phyloP scores from a whole-genome alignment of 2,329 filamentous ascomycete genomes.

The Xylariomycetidae sp. region DNA sequence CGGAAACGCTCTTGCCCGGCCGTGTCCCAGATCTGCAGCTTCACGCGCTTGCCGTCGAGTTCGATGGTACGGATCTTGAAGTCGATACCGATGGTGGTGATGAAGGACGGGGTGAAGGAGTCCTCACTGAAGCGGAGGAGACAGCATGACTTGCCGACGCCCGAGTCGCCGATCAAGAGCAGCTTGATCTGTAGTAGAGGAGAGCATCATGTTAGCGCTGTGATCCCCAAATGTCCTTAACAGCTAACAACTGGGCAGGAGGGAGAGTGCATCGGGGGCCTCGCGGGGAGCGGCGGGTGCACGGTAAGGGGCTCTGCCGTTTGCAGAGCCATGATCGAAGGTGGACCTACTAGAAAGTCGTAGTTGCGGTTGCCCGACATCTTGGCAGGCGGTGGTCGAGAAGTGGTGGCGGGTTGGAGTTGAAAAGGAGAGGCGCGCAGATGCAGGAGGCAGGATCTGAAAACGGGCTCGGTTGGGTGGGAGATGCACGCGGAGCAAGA shows the following conservation, averaged over 20 bases:
- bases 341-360: slow-evolving; percentile 80
- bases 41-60: slow-evolving; percentile 96
- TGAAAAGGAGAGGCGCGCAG: slow-evolving; percentile 2
- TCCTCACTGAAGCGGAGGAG: slow-evolving; percentile 95
- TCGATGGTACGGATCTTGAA: slow-evolving; percentile 99
- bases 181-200: slow-evolving; percentile 80
- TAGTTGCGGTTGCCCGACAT: slow-evolving; percentile 99
- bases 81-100: slow-evolving; percentile 98
- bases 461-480: too few species aligned
- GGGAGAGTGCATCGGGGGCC: not conserved
- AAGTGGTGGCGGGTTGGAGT: too few species aligned
- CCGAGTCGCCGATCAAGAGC: slow-evolving; percentile 91
- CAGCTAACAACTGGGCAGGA: not conserved
- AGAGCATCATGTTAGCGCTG: slow-evolving; percentile 2
- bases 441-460: slow-evolving; percentile 3
- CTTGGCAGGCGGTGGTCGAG: slow-evolving; percentile 30
- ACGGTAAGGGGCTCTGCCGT: too few species aligned
- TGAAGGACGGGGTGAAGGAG: slow-evolving; percentile 95
- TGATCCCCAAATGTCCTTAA: not conserved
- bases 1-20: slow-evolving; percentile 97
- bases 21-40: slow-evolving; percentile 99
- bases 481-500: too few species aligned
- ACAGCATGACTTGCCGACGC: slow-evolving; percentile 96
- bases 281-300: not conserved
- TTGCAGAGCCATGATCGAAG: slow-evolving; percentile 11